Percentiles rank a stretch among this genome's conserved stretches.
phyloP scores from a whole-genome alignment of 2,329 filamentous ascomycete genomes.

The Penicillium digitatum region DNA sequence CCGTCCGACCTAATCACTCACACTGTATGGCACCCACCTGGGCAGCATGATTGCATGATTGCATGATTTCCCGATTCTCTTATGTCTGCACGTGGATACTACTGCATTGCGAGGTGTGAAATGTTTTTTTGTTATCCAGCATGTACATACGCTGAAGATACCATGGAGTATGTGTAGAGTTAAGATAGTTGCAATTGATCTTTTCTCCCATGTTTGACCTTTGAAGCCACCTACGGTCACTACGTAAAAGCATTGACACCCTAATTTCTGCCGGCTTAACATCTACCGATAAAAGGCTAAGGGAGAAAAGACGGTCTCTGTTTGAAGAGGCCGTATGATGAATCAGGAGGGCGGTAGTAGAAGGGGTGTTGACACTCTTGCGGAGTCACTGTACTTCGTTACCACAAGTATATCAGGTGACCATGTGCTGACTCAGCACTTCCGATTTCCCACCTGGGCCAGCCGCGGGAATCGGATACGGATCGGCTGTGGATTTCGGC shows the following conservation, averaged over 20 bases:
- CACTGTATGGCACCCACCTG: not conserved
- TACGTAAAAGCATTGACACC: too few species aligned
- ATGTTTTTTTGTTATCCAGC: conserved; percentile 7
- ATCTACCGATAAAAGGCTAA: too few species aligned
- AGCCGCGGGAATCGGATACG: conserved; percentile 21
- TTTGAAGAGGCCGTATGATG: too few species aligned
- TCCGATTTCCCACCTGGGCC: not conserved
- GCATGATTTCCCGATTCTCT: conserved; percentile 6
- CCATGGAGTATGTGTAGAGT: conserved; percentile 12
- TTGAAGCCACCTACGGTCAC: too few species aligned
- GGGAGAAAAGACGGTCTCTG: too few species aligned
- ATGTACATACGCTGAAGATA: conserved; percentile 28
- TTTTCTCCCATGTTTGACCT: not conserved
- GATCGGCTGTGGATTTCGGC: conserved; percentile 21
- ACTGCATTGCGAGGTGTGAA: conserved; percentile 19
- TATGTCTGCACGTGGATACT: conserved; percentile 10
- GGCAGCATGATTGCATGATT: conserved; percentile 15
- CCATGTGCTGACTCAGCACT: not conserved
- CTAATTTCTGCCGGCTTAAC: too few species aligned
- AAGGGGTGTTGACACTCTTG: too few species aligned
- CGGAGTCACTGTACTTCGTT: not conserved
- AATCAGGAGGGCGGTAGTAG: too few species aligned
- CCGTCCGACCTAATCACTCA: not conserved
- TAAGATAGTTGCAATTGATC: conserved; percentile 4
- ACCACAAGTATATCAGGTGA: not conserved